phyloP scores from a whole-genome alignment of 2,329 filamentous ascomycete species.

The Colletotrichum sp. region DNA sequence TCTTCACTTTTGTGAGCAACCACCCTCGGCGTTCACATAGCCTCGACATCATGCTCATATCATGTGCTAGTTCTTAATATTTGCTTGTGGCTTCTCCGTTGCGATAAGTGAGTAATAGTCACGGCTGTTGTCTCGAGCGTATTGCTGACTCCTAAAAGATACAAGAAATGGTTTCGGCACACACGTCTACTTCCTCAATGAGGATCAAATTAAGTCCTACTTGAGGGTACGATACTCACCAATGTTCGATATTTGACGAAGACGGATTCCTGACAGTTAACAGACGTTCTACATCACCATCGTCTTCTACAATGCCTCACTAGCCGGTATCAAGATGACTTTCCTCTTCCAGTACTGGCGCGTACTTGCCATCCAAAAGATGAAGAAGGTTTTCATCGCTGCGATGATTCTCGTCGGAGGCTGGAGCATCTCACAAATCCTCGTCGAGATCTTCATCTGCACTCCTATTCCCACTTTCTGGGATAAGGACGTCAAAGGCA shows the following conservation, averaged over 20 bases:
- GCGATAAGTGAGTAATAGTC: conserved; percentile 5
- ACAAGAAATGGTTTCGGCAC: conserved; percentile 22
- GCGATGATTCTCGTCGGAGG: conserved; percentile 28
- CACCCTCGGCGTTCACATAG: background rate
- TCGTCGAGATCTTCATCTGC: conserved; percentile 30
- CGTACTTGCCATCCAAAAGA: conserved; percentile 32
- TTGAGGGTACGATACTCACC: background rate
- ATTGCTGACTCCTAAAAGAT: background rate
- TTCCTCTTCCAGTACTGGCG: conserved; percentile 43
- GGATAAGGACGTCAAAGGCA: conserved; percentile 24
- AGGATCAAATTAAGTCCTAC: conserved; percentile 4
- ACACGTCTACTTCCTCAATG: conserved; percentile 11
- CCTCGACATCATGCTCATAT: background rate
- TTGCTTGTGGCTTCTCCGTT: conserved; percentile 1
- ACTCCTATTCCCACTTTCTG: conserved; percentile 29
- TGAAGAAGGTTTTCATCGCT: conserved; percentile 27
- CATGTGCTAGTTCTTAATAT: background rate
- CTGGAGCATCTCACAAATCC: conserved; percentile 31
- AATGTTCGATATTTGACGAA: too few species aligned
- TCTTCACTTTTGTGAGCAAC: conserved; percentile 26
- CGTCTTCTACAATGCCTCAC: conserved; percentile 32
- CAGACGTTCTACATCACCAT: conserved; percentile 35
- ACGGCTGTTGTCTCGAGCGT: background rate
- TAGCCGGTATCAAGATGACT: conserved; percentile 36
- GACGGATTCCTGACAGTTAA: background rate